These are phyloP conservation scores for Sphaerulina musiva DNA, from an alignment of 2,329 filamentous ascomycete genomes.

Conservation along the genomic window DNA sequence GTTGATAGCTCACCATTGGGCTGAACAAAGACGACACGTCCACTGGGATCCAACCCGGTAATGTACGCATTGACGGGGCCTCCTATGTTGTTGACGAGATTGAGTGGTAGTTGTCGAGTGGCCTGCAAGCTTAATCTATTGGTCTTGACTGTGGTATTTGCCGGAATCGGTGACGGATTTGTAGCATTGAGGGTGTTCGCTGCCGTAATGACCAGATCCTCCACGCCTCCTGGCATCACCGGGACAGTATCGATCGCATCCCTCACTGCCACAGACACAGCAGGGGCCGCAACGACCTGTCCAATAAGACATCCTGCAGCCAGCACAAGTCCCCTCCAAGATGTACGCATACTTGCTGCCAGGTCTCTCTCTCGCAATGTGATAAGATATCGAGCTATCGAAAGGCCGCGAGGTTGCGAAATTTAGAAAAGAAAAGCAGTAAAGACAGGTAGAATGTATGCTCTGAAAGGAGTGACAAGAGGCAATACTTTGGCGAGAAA, in stretches of 20 bases:
- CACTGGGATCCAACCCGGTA: slow-evolving; percentile 39
- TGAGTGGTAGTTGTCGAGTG: slow-evolving; percentile 19
- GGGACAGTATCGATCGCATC: slow-evolving; percentile 7
- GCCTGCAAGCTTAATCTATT: not conserved
- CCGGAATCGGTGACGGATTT: slow-evolving; percentile 7
- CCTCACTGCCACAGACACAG: slow-evolving; percentile 1
- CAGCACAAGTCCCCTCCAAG: slow-evolving; percentile 1
- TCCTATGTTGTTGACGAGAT: slow-evolving; percentile 42
- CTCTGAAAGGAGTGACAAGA: slow-evolving; percentile 8
- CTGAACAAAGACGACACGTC: slow-evolving; percentile 41
- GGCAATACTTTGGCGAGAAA: slow-evolving; percentile 2
- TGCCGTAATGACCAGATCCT: slow-evolving; percentile 14
- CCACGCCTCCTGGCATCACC: slow-evolving; percentile 14
- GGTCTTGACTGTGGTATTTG: slow-evolving; percentile 6
- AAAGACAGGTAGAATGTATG: slow-evolving; percentile 4
- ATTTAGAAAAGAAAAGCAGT: not conserved
- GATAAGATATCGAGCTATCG: not conserved
- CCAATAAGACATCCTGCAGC: slow-evolving; percentile 5
- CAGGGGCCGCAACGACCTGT: slow-evolving; percentile 5
- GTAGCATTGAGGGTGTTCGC: slow-evolving; percentile 17
- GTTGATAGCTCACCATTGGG: slow-evolving; percentile 28
- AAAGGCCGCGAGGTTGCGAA: not conserved
- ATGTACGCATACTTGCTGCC: slow-evolving; percentile 4
- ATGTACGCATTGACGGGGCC: slow-evolving; percentile 43
- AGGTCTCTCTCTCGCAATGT: not conserved